phyloP scores from a whole-genome alignment of 345 rosid species.

The Trapa incisa region DNA sequence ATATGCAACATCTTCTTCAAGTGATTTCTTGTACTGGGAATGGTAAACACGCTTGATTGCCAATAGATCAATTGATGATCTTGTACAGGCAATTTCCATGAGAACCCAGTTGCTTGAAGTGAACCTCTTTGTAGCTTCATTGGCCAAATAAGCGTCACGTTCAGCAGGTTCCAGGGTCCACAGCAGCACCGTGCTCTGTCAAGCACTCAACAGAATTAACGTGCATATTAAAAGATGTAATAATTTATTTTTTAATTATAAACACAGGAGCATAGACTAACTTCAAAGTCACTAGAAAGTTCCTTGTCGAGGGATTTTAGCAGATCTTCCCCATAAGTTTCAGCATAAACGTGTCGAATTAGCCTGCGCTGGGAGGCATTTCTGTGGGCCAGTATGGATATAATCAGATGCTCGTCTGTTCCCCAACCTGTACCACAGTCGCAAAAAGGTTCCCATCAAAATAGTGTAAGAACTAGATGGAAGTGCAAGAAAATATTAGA shows the following conservation, averaged over 20 bases:
- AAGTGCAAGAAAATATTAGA: neutral
- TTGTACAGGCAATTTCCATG: slow-evolving; percentile 75
- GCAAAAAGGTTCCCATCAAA: neutral
- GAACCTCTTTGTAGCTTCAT: slow-evolving; percentile 62
- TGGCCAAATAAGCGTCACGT: slow-evolving; percentile 68
- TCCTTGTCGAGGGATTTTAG: slow-evolving; percentile 63
- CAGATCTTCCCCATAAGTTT: slow-evolving; percentile 64
- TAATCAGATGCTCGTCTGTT: slow-evolving; percentile 62
- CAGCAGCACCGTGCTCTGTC: slow-evolving; percentile 47
- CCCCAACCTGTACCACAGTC: slow-evolving; percentile 67
- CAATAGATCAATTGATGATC: slow-evolving; percentile 50
- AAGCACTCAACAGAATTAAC: slow-evolving; percentile 3
- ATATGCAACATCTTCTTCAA: slow-evolving; percentile 84
- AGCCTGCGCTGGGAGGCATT: slow-evolving; percentile 54
- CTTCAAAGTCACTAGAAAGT: slow-evolving; percentile 86
- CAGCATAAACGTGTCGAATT: slow-evolving; percentile 47
- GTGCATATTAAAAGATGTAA: neutral
- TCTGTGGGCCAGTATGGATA: slow-evolving; percentile 73
- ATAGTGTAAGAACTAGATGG: neutral
- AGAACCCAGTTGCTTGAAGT: slow-evolving; percentile 62
- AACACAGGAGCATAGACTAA: slow-evolving; percentile 9
- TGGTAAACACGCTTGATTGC: slow-evolving; percentile 63
- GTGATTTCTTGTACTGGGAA: slow-evolving; percentile 60
- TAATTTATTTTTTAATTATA: neutral
- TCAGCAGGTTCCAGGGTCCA: slow-evolving; percentile 72